phyloP scores from a whole-genome alignment of 257 asterid genomes.

The Plantago major region DNA sequence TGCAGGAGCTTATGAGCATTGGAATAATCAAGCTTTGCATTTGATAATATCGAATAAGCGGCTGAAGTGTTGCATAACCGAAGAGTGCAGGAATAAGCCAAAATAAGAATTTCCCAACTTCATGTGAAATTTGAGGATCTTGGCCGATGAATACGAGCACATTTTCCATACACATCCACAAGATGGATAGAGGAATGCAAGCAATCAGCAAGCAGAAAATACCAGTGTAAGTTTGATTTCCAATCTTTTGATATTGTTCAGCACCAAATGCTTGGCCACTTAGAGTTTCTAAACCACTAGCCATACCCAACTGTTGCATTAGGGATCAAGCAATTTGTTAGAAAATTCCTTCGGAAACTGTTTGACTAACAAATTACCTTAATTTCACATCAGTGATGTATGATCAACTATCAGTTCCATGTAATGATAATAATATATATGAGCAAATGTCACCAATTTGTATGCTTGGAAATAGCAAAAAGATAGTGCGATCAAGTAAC shows the following conservation, averaged over 20 bases:
- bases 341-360: too few relatives aligned
- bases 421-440: too few relatives aligned
- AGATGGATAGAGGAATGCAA: conserved; percentile 53
- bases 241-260: conserved; percentile 57
- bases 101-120: conserved; percentile 54
- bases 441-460: too few relatives aligned
- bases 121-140: conserved; percentile 68
- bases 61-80: conserved; percentile 54
- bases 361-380: too few relatives aligned
- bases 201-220: conserved; percentile 44
- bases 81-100: conserved; percentile 68
- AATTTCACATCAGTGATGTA: too few relatives aligned
- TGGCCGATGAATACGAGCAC: conserved; percentile 54
- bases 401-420: too few relatives aligned
- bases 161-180: conserved; percentile 48
- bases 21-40: conserved; percentile 60
- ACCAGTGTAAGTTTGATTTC: conserved; percentile 68
- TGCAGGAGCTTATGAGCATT: conserved; percentile 45
- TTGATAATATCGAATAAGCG: conserved; percentile 46
- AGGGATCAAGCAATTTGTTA: not conserved
- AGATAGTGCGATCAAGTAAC: too few relatives aligned
- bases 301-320: conserved; percentile 65
- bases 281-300: conserved; percentile 69
- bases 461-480: too few relatives aligned
- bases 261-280: conserved; percentile 84